Base-by-base conservation (phyloP, 2,329 filamentous ascomycete genomes). In the Myriosclerotinia duriaeana region DNA sequence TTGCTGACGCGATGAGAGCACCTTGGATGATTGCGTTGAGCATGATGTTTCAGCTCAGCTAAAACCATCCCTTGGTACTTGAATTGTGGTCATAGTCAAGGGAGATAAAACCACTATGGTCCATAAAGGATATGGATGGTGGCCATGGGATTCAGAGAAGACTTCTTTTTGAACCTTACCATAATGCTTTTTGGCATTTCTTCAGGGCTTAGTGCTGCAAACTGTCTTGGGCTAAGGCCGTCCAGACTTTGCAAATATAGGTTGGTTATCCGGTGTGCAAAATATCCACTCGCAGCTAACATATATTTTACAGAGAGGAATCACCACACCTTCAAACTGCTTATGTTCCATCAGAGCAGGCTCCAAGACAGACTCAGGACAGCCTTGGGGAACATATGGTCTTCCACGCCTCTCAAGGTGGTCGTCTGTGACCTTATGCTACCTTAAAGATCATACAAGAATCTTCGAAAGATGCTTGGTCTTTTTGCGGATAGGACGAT, bases 391-490 rank as follows among this genome's bases (percentile, higher is more conserved):
- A 34, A 6, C 30, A 34, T 34, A 34, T 34, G 30, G 30, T 34
- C 30, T 34, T 5, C 30, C 30, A 34, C 2, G 30, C 30, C 30
- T 34, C 53, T 17, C 22, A 42, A 11, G 53, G 36, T 56, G 36
- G 36, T 15, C 36, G 36, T 17, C 3, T 26, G 9, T 56, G 53
- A 36, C 53, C 36, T 40, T 56, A 36, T 26, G 1, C 8, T 40
- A 56, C 7, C n/a, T 22, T 40, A 3, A 42, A 26, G 14, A 26
- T 55, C 7, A 26, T 56, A 7, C 53, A 56, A n/a, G 22, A 26
- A 40, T 38, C 36, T 36, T 56, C 36, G 53, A 42, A 56, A 20
- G n/a, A 56, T 11, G 53, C 36, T 56, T 40, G 53, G n/a, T 22
- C n/a, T 42, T 26, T 12, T 56, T 14, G 53, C 53, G 12, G 36